A percentile compares a stretch with the other conserved stretches of the same genome.
Conservation (phyloP, 2,329 filamentous ascomycete species). For the Beauveria rudraprayagi region DNA sequence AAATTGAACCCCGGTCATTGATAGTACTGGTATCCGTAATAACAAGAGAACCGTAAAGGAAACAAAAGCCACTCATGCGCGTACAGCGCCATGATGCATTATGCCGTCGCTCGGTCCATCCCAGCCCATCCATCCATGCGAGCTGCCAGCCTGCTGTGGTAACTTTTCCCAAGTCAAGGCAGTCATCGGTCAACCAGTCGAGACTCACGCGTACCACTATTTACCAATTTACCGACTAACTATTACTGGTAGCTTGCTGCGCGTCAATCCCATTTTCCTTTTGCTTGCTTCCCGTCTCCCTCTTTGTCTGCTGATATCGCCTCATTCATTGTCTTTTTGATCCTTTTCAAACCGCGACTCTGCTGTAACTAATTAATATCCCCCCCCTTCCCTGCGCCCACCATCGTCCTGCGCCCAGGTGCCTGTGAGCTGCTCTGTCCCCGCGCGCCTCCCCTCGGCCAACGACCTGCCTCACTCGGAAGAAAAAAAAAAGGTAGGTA, state of each 20-base stretch:
- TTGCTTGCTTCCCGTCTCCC: neutral
- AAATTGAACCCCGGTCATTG: too few relatives aligned
- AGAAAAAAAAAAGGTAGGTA: neutral
- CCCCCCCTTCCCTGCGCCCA: neutral
- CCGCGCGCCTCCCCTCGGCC: neutral
- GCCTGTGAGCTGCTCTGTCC: neutral
- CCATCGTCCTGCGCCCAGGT: neutral
- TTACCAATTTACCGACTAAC: too few relatives aligned
- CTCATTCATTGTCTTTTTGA: neutral
- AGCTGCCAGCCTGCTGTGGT: too few relatives aligned
- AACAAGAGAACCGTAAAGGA: too few relatives aligned
- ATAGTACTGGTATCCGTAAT: too few relatives aligned
- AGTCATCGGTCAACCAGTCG: too few relatives aligned
- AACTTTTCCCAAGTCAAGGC: too few relatives aligned
- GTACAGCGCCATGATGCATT: too few relatives aligned
- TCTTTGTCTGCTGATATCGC: neutral
- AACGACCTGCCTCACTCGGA: neutral
- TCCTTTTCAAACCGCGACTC: neutral
- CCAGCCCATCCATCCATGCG: too few relatives aligned
- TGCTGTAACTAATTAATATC: neutral
- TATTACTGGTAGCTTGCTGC: neutral
- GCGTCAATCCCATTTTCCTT: neutral
- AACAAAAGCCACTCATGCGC: too few relatives aligned
- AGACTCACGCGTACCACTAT: too few relatives aligned
- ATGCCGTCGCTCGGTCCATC: too few relatives aligned